phyloP scores from a whole-genome alignment of 768 basidiomycete genomes.

The Hygrophorus russula region DNA sequence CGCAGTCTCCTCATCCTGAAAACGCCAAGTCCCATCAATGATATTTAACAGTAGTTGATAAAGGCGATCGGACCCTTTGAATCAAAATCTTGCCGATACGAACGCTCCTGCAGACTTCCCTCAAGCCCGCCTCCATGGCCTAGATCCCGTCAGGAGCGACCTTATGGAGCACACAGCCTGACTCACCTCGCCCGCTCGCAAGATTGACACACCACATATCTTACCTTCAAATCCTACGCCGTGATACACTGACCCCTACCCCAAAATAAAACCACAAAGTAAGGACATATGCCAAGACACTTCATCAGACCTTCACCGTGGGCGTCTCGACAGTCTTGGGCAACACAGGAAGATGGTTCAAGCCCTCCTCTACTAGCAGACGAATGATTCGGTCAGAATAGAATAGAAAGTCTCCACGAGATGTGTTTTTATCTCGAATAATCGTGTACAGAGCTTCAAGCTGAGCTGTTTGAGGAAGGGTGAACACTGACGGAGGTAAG shows the following conservation, averaged over 20 bases:
- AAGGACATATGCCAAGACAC: slow-evolving; percentile 3
- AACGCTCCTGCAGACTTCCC: slow-evolving; percentile 90
- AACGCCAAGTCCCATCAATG: not conserved
- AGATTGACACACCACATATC: slow-evolving; percentile 92
- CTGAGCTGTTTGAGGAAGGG: slow-evolving; percentile 82
- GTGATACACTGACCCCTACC: slow-evolving; percentile 67
- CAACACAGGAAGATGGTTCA: slow-evolving; percentile 73
- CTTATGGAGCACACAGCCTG: not conserved
- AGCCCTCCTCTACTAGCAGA: slow-evolving; percentile 69
- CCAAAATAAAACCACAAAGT: not conserved
- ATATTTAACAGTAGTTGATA: slow-evolving; percentile 1
- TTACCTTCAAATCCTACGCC: slow-evolving; percentile 95
- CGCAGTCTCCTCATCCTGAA: slow-evolving; percentile 88
- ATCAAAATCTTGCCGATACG: slow-evolving; percentile 98
- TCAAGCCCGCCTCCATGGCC: slow-evolving; percentile 96
- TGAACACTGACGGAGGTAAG: slow-evolving; percentile 70
- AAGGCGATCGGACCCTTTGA: slow-evolving; percentile 53
- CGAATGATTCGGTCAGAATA: slow-evolving; percentile 90
- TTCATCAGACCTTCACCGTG: slow-evolving; percentile 36
- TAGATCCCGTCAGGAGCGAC: slow-evolving; percentile 17
- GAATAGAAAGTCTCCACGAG: slow-evolving; percentile 91
- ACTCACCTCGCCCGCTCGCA: slow-evolving; percentile 82
- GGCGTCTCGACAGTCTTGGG: slow-evolving; percentile 75
- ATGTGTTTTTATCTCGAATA: slow-evolving; percentile 81
- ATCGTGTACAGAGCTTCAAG: slow-evolving; percentile 94